A percentile compares a stretch with the other conserved stretches of the same genome.
phyloP scores from a whole-genome alignment of 164 flowering plant species.

The Sedum album region DNA sequence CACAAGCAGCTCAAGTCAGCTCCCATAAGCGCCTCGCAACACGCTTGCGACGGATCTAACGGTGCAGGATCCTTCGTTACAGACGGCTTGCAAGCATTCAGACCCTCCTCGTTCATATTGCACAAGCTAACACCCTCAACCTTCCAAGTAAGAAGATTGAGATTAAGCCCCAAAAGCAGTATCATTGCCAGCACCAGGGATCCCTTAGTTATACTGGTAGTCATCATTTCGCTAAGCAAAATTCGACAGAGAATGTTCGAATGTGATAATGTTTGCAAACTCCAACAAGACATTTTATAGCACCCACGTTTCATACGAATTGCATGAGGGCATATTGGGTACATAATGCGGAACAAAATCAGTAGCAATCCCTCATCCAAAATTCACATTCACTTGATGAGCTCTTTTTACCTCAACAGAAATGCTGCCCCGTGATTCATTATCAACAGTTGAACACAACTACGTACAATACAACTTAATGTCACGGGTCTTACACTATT shows the following conservation, averaged over 20 bases:
- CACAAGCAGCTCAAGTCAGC: constrained; percentile 29
- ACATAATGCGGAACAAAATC: too few species aligned
- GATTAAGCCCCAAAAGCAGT: not conserved
- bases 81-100: constrained; percentile 21
- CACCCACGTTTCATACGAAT: too few species aligned
- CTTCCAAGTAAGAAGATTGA: not conserved
- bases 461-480: too few species aligned
- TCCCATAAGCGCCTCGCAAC: constrained; percentile 18
- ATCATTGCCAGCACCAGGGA: not conserved
- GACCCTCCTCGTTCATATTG: constrained; percentile 13
- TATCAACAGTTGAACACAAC: too few species aligned
- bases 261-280: not conserved
- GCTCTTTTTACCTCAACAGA: too few species aligned
- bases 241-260: not conserved
- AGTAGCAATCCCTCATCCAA: too few species aligned
- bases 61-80: constrained; percentile 20
- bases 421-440: too few species aligned
- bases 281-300: not conserved
- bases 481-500: too few species aligned
- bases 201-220: not conserved
- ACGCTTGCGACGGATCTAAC: constrained; percentile 14
- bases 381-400: too few species aligned
- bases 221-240: not conserved
- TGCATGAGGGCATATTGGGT: not conserved
- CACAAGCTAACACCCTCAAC: constrained; percentile 13